Evolutionary conservation across 2,329 filamentous ascomycete species (phyloP).

Genomic region (Bretziella fagacearum): DNA sequence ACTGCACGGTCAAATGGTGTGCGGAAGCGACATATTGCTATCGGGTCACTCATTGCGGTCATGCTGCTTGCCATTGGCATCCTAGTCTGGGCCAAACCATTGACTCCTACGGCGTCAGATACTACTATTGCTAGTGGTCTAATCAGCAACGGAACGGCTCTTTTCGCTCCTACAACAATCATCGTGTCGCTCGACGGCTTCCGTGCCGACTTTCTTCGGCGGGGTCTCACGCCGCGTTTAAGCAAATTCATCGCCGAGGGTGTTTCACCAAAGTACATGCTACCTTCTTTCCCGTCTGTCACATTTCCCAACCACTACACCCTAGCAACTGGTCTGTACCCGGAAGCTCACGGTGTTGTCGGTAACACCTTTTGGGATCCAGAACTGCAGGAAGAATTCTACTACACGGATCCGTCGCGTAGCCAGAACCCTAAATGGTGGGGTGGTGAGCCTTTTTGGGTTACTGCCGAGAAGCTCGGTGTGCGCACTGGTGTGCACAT

Average conservation of each 20-base stretch:
- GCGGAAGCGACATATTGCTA: slow-evolving; percentile 20
- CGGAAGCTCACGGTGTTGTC: slow-evolving; percentile 82
- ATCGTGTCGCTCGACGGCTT: slow-evolving; percentile 92
- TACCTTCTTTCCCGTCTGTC: slow-evolving; percentile 84
- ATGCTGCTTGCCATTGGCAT: slow-evolving; percentile 18
- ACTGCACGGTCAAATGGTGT: not conserved
- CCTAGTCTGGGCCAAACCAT: slow-evolving; percentile 7
- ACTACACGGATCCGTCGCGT: slow-evolving; percentile 58
- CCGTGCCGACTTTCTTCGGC: slow-evolving; percentile 77
- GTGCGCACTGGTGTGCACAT: slow-evolving; percentile 78
- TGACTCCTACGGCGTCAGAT: not conserved
- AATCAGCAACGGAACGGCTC: slow-evolving; percentile 65
- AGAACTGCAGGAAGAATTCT: slow-evolving; percentile 58
- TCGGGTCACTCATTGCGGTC: slow-evolving; percentile 31
- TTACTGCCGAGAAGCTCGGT: slow-evolving; percentile 70
- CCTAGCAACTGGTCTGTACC: slow-evolving; percentile 77
- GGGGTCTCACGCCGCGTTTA: slow-evolving; percentile 67
- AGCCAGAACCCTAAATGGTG: slow-evolving; percentile 86
- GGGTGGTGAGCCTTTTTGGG: slow-evolving; percentile 87
- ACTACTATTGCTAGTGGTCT: slow-evolving; percentile 20
- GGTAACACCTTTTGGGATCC: slow-evolving; percentile 94
- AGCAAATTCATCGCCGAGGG: slow-evolving; percentile 65
- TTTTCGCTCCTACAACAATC: slow-evolving; percentile 83
- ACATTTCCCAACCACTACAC: slow-evolving; percentile 97
- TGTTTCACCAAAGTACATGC: slow-evolving; percentile 82